A percentile compares a stretch with the other conserved stretches of the same genome.
These are phyloP conservation scores for Staphylotrichum longicolle DNA, from an alignment of 495 filamentous ascomycete genomes.

Conservation along the genomic window DNA sequence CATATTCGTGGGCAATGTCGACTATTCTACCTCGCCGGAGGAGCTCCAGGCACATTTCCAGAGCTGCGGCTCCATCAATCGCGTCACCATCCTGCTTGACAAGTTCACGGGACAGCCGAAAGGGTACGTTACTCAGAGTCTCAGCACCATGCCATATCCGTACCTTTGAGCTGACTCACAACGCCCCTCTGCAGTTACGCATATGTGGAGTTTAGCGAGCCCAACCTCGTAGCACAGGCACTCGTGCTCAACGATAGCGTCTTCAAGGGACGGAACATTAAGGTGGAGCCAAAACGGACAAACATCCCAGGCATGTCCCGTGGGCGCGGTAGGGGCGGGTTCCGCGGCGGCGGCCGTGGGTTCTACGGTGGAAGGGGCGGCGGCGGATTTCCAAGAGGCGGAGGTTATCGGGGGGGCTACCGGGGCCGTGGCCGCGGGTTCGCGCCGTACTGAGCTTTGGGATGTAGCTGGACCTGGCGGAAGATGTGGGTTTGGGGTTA, in stretches of 20 bases:
- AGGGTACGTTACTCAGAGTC: slow-evolving; percentile 61
- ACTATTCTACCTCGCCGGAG: slow-evolving; percentile 96
- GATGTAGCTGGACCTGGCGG: no score
- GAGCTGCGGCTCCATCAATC: slow-evolving; percentile 95
- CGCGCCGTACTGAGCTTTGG: slow-evolving; percentile 62
- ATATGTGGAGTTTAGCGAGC: slow-evolving; percentile 98
- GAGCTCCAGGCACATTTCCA: slow-evolving; percentile 99
- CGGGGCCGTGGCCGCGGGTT: slow-evolving; percentile 76
- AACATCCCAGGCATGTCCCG: slow-evolving; percentile 91
- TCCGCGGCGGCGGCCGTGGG: slow-evolving; percentile 61
- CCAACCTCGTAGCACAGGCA: slow-evolving; percentile 86
- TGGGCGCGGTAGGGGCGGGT: slow-evolving; percentile 62
- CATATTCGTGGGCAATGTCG: slow-evolving; percentile 98
- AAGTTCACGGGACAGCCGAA: slow-evolving; percentile 98
- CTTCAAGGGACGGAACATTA: slow-evolving; percentile 90
- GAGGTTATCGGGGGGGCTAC: slow-evolving; percentile 79
- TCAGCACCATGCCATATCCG: no score
- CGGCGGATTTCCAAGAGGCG: slow-evolving; percentile 52
- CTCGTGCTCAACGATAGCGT: slow-evolving; percentile 95
- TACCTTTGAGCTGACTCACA: slow-evolving; percentile 3
- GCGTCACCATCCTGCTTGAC: slow-evolving; percentile 95
- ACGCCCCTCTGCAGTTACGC: slow-evolving; percentile 66
- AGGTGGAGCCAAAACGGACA: slow-evolving; percentile 97
- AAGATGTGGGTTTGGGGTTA: neutral
- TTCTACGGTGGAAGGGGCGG: slow-evolving; percentile 52